phyloP scores from a whole-genome alignment of 768 basidiomycete species.

The Hygrophoropsis aurantiaca region DNA sequence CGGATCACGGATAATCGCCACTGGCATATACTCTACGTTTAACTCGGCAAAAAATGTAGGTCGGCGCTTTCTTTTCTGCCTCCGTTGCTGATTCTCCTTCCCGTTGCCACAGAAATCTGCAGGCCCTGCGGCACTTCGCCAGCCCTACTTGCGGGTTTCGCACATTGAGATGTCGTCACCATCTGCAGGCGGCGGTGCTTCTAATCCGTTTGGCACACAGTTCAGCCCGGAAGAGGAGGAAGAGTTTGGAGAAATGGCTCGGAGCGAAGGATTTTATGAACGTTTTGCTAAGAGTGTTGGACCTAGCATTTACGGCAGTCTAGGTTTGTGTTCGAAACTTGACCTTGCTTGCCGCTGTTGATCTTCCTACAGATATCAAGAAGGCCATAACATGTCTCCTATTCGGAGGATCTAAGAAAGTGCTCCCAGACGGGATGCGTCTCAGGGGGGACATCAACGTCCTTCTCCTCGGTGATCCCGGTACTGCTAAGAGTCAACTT shows the following conservation, averaged over 20 bases:
- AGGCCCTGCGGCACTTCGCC: slow-evolving; percentile 86
- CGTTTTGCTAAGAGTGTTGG: slow-evolving; percentile 92
- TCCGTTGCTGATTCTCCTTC: neutral
- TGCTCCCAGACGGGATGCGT: slow-evolving; percentile 96
- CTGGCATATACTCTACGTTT: slow-evolving; percentile 97
- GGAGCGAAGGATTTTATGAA: slow-evolving; percentile 89
- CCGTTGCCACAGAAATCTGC: slow-evolving; percentile 58
- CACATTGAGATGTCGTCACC: slow-evolving; percentile 90
- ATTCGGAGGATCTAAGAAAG: slow-evolving; percentile 96
- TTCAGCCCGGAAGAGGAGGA: slow-evolving; percentile 97
- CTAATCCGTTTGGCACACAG: slow-evolving; percentile 83
- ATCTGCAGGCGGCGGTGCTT: slow-evolving; percentile 62
- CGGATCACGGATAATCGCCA: slow-evolving; percentile 91
- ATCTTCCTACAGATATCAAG: slow-evolving; percentile 78
- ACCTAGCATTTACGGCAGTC: slow-evolving; percentile 94
- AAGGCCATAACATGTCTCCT: slow-evolving; percentile 96
- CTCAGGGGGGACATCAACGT: slow-evolving; percentile 98
- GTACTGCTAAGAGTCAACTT: slow-evolving; percentile 96
- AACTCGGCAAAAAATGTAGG: slow-evolving; percentile 82
- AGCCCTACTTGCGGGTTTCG: slow-evolving; percentile 90
- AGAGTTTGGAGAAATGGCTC: slow-evolving; percentile 88
- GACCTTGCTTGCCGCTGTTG: slow-evolving; percentile 1
- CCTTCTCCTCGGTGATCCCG: slow-evolving; percentile 92
- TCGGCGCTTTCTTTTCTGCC: slow-evolving; percentile 5
- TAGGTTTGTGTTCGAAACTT: slow-evolving; percentile 51